Base-by-base conservation (phyloP, 2,329 filamentous ascomycete species). In the Chaetomium globosum region DNA sequence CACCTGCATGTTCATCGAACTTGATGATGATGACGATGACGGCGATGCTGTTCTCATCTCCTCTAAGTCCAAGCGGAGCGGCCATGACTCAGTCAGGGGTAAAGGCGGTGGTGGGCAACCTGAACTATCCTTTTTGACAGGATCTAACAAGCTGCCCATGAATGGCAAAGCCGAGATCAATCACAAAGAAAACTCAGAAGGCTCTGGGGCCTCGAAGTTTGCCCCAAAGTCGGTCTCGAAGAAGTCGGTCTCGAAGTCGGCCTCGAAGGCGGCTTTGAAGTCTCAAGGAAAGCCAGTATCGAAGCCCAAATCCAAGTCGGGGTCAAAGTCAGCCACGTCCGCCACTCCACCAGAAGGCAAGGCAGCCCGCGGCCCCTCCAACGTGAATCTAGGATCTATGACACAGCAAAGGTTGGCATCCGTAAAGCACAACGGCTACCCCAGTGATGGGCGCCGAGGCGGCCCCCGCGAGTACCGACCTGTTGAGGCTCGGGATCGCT, bases 361-460 rank as follows among this genome's bases (percentile, higher is more conserved):
- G 31, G 10, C 7, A 16, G 26, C 10, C 3, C 3, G 6, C 23
- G 23, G 79, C 59, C 77, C 77, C 1, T n/a, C 46, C 3, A 79
- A 81, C 56, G 66, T 48, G 13, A 62, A 75, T 4, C 69, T 71
- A 9, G 53, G 46, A 13, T 80, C 76, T 2, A 73, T 79, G 48
- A 74, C 72, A 5, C 73, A 76, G 52, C 74, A 71, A 65, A 74
- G 79, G 36, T 36, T 6, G 0, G 12, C 23, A 5, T n/a, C 26
- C 1, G 21, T 10, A 2, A 71, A 71, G 43, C 43, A 48, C 16
- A 31, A 19, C 10, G 13, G 19, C 7, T 3, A 21, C 16, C 28
- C 30, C 16, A 21, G 3, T 7, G 26, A 1, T 2, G 49, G 51
- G 4, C 5, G 46, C 21, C n/a, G 21, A 9, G 36, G 4, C 10